Base-by-base conservation (phyloP, 2,329 filamentous ascomycete genomes). In the Graphilbum sp. region DNA sequence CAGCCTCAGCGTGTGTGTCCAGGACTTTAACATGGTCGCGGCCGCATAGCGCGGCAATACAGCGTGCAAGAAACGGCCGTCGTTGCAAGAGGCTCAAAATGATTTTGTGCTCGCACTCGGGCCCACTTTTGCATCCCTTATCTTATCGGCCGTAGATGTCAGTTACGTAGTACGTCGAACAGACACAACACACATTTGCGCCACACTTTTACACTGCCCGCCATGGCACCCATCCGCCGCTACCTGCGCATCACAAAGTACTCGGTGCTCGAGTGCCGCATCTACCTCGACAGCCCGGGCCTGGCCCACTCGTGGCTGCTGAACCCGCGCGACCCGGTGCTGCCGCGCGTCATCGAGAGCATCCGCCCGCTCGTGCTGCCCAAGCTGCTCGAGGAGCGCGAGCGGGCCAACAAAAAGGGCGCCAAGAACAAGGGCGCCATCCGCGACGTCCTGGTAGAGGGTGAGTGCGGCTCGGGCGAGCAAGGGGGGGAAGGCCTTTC, bases 211-310 rank as follows among this genome's bases (percentile, higher is more conserved):
- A 29, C 27, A 5, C 7, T 15, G 8, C 16, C 19, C 21, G 9
- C 32, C 32, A 95, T 95, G 87, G 80, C 86, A 12, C 87, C 87
- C 11, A 74, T 94, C 35, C 76, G 87, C 42, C 75, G 87, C 50
- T 95, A 96, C 55, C 68, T 96, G 39, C 75, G 88, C 37, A 93
- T 96, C 49, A 88, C 82, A 39, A 87, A 88, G 54, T 83, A 85
- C 57, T 94, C 88, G 5, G 86, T 95, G 24, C 70, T 98, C n/a
- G 90, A 98, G 67, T 86, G 84, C 46, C 86, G 87, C 46, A 90
- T 98, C 48, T 96, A 96, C 58, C 75, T 95, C 34, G 88, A 96
- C 46, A 87, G 88, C 49, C 90, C 90, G 1, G 74, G 79, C 12
- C 74, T 94, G 43, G 74, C 75, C 19, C 73, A 84, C 46, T 77